A percentile compares a stretch with the other conserved stretches of the same genome.
Conservation (phyloP, 2,329 filamentous ascomycete genomes). For the Exserohilum turcica region DNA sequence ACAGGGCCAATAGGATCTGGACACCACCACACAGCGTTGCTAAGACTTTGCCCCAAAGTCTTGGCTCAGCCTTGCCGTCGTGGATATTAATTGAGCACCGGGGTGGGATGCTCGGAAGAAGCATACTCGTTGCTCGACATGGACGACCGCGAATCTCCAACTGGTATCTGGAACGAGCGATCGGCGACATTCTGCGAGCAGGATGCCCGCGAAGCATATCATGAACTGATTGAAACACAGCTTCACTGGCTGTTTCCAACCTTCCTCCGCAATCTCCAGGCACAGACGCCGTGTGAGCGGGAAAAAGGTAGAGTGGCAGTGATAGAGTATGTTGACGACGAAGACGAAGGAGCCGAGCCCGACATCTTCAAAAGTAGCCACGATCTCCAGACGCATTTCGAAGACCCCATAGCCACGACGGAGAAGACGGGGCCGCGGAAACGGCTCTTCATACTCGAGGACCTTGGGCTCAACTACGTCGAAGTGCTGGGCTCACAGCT, state of each 20-base stretch:
- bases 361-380: constrained; percentile 1
- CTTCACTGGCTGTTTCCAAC: constrained; percentile 1
- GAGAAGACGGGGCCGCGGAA: background rate
- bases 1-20: background rate
- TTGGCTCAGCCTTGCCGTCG: background rate
- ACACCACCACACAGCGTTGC: background rate
- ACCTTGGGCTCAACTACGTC: background rate
- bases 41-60: background rate
- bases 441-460: background rate
- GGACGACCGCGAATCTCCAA: background rate
- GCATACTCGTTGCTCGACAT: background rate
- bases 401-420: background rate
- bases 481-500: constrained; percentile 6
- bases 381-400: background rate
- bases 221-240: constrained; percentile 1
- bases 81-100: too few relatives aligned
- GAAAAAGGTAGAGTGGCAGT: constrained; percentile 6
- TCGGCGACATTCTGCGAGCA: constrained; percentile 6
- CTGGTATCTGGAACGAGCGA: background rate
- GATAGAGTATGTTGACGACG: background rate
- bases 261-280: constrained; percentile 1
- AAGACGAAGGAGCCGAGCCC: background rate
- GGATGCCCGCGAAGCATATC: constrained; percentile 3
- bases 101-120: background rate
- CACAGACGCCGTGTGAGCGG: constrained; percentile 2